Evolutionary conservation across 495 filamentous ascomycete species (phyloP), one percentile per base, ranked within the genome.

Genomic region (Penicillium coffeae): DNA sequence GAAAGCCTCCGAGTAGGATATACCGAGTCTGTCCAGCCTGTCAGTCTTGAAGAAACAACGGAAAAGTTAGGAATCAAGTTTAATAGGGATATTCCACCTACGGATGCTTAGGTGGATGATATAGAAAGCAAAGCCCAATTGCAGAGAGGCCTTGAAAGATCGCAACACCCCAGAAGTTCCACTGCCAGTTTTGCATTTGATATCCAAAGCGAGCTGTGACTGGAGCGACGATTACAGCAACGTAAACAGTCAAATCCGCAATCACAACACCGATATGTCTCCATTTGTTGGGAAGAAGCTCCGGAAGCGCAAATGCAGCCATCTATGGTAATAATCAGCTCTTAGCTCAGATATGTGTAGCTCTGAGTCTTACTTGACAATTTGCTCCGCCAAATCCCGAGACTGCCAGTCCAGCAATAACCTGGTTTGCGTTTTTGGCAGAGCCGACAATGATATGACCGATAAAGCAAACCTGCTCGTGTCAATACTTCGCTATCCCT

Each of bases 231-330:
- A 62, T 59, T 12, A 62, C 59, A 14, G 59, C 59, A 18, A 62
- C 50, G 30, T 59, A 59, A 16, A 59, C 59, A 18, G 55, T 59
- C 37, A 56, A 47, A 43, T 62, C 56, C 30, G 59, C 59, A 33
- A 62, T 54, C 0, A 59, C 59, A 10, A 62, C 59, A 20, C 52
- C 59, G 19, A 59, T 59, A 30, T 62, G 59, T 21, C 59, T 42
- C 59, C 59, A 62, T 39, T 62, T 62, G 42, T 59, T 59, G 0
- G 59, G 59, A 3, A 62, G 52, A n/a, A 62, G 56, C 30, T 62
- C 59, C 14, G 59, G 59, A 7, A 62, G 40, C 3, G 56, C 59
- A 16, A 62, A 62, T 25, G 59, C 56, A 27, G 59, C 59, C 59
- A 62, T 56, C 50, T 62, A 35, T 32, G 18, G 12, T 21, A 22